phyloP scores from a whole-genome alignment of 2,329 filamentous ascomycete species.

The Fusarium fujikuroi region DNA sequence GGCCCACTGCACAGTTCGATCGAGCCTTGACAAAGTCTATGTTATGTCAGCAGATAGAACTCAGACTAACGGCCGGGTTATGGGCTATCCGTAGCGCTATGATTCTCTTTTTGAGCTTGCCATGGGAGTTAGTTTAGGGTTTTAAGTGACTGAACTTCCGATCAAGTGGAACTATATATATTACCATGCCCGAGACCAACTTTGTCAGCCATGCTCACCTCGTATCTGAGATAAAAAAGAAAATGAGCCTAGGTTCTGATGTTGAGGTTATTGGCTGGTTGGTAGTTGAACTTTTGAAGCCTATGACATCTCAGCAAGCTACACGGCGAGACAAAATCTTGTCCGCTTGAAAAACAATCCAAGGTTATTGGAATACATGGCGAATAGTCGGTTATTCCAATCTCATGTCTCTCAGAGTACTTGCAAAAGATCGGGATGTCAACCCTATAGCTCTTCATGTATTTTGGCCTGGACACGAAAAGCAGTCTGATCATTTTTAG shows the following conservation, averaged over 20 bases:
- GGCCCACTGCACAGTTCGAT: neutral
- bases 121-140: neutral
- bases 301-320: accelerated
- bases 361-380: accelerated
- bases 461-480: no score
- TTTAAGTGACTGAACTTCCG: accelerated
- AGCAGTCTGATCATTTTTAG: no score
- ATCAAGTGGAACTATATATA: neutral
- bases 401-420: accelerated
- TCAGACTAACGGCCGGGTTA: neutral
- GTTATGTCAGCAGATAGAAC: neutral
- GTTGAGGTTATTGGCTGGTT: neutral
- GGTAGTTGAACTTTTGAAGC: neutral
- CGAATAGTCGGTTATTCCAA: accelerated
- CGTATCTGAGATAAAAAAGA: no score
- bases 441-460: no score
- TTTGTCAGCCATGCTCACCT: neutral
- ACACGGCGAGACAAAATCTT: accelerated
- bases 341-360: no score
- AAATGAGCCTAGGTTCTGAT: accelerated
- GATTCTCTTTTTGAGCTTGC: neutral
- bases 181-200: neutral
- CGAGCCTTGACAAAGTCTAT: neutral
- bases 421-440: no score
- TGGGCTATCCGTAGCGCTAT: neutral